Conservation (phyloP, 257 asterid genomes). For the Leptodermis oblonga region DNA sequence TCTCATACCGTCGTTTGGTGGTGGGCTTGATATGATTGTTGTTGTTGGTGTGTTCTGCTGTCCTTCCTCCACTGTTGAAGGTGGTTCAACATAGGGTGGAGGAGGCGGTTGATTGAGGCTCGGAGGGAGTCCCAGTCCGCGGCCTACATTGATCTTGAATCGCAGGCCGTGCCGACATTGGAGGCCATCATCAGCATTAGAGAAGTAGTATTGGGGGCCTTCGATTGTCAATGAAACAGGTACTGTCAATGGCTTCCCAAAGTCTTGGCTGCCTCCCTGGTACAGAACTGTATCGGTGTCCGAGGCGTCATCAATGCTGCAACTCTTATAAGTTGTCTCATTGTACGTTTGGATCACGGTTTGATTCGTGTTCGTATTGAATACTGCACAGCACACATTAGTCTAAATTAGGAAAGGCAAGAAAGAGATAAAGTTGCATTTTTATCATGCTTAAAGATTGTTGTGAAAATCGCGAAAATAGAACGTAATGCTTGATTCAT, state of each 20-base stretch:
- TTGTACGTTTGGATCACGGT: slow-evolving; percentile 88
- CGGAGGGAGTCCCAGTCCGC: slow-evolving; percentile 80
- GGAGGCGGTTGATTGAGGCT: slow-evolving; percentile 87
- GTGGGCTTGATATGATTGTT: slow-evolving; percentile 30
- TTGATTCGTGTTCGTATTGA: slow-evolving; percentile 76
- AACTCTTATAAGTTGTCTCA: slow-evolving; percentile 54
- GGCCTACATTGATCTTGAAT: slow-evolving; percentile 57
- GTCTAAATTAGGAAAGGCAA: background rate
- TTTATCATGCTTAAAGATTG: no score
- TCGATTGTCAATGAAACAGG: slow-evolving; percentile 46
- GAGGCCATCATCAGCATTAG: slow-evolving; percentile 63
- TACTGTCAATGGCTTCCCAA: slow-evolving; percentile 34
- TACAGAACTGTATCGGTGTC: slow-evolving; percentile 61
- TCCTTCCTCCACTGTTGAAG: slow-evolving; percentile 36
- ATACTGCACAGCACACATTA: slow-evolving; percentile 39
- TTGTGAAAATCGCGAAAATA: no score
- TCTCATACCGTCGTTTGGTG: slow-evolving; percentile 39
- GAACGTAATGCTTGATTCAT: no score
- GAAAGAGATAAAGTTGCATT: background rate
- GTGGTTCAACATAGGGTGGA: slow-evolving; percentile 71
- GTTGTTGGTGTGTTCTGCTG: slow-evolving; percentile 34
- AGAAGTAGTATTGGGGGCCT: slow-evolving; percentile 68
- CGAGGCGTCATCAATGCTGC: slow-evolving; percentile 49
- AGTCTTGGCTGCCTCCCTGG: slow-evolving; percentile 38
- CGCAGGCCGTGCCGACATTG: slow-evolving; percentile 75